Conservation (phyloP, 2,329 filamentous ascomycete genomes). For the Raffaelea deltoideospora region DNA sequence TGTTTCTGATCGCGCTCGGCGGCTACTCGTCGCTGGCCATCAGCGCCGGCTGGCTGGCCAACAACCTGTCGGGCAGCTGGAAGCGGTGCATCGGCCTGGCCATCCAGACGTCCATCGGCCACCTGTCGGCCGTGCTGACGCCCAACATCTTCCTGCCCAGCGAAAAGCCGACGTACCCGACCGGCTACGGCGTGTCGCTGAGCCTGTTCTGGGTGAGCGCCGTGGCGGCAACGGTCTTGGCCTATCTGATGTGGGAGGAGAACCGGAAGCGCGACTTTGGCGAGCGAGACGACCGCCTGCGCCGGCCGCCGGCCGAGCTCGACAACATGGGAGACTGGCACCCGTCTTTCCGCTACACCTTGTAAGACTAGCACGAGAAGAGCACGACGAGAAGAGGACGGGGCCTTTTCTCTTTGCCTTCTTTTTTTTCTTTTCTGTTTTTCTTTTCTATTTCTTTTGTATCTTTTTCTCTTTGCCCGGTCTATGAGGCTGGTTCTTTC, state of each 20-base stretch:
- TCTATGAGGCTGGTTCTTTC: too few relatives aligned
- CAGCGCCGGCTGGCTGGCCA: constrained; percentile 38
- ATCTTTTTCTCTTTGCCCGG: too few relatives aligned
- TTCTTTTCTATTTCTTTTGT: too few relatives aligned
- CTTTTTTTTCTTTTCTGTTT: neutral
- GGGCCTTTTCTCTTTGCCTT: too few relatives aligned
- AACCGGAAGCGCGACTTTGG: constrained; percentile 20
- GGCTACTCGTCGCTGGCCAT: constrained; percentile 37
- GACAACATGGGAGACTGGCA: constrained; percentile 23
- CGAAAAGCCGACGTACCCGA: constrained; percentile 30
- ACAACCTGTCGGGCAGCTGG: constrained; percentile 41
- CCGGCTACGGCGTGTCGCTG: constrained; percentile 32
- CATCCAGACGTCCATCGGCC: constrained; percentile 35
- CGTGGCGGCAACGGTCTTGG: constrained; percentile 17
- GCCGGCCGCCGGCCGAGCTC: constrained; percentile 12
- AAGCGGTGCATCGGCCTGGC: constrained; percentile 38
- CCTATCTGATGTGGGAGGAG: constrained; percentile 16
- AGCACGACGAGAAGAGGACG: too few relatives aligned
- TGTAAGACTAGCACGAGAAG: too few relatives aligned
- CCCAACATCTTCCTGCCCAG: constrained; percentile 31
- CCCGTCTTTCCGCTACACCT: constrained; percentile 10
- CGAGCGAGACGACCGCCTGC: constrained; percentile 15
- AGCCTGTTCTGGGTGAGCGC: constrained; percentile 29
- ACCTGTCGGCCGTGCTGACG: constrained; percentile 32
- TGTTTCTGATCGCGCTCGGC: constrained; percentile 35